Conservation (phyloP, 805 yeast genomes). For the Candida fluviatilis region DNA sequence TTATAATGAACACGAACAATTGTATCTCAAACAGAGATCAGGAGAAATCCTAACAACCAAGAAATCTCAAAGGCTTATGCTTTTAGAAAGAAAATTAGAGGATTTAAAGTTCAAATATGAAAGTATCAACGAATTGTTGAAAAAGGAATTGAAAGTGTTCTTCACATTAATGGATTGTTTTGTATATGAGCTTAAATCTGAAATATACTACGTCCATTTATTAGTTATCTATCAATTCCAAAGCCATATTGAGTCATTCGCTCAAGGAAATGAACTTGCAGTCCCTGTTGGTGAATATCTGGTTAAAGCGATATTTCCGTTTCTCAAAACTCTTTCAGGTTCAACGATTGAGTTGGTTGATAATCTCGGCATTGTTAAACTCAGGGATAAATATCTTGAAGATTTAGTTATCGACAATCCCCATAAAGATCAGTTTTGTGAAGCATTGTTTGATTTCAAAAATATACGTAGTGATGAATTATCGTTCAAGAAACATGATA, state of each 20-base stretch:
- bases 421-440: constrained; percentile 17
- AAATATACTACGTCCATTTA: constrained; percentile 37
- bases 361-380: constrained; percentile 17
- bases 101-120: constrained; percentile 25
- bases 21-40: constrained; percentile 32
- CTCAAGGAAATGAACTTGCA: constrained; percentile 5
- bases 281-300: no score
- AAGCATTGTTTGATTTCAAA: constrained; percentile 37
- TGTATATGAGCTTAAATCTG: constrained; percentile 25
- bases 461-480: constrained; percentile 41
- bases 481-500: constrained; percentile 39
- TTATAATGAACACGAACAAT: constrained; percentile 22
- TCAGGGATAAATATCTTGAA: constrained; percentile 17
- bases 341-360: constrained; percentile 11
- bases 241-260: constrained; percentile 15
- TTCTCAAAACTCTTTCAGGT: neutral
- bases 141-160: constrained; percentile 45
- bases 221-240: constrained; percentile 27
- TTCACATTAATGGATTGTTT: constrained; percentile 27
- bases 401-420: constrained; percentile 7
- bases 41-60: constrained; percentile 24
- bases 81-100: constrained; percentile 23
- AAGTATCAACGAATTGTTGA: constrained; percentile 32
- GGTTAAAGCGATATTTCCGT: neutral
- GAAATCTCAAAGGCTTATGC: constrained; percentile 22